phyloP scores from a whole-genome alignment of 441 rosid species.

The Biscutella auriculata region DNA sequence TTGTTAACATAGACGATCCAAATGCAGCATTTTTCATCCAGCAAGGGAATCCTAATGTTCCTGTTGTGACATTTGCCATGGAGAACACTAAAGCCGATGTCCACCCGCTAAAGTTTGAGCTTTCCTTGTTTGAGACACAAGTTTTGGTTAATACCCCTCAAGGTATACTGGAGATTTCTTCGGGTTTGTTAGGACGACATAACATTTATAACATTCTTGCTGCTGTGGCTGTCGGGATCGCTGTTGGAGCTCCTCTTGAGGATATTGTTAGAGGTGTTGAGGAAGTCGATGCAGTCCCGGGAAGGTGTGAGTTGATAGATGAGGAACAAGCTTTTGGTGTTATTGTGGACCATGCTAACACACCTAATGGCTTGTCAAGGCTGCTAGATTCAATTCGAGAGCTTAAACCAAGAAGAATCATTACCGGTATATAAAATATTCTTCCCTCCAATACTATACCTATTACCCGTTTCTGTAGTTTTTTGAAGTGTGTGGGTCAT shows the following conservation, averaged over 20 bases:
- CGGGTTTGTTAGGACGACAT: conserved; percentile 79
- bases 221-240: conserved; percentile 85
- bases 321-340: conserved; percentile 95
- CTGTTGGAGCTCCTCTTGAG: conserved; percentile 84
- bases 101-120: conserved; percentile 67
- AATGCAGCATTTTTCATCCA: conserved; percentile 57
- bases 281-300: conserved; percentile 89
- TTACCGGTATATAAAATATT: conserved; percentile 51
- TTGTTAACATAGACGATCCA: conserved; percentile 80
- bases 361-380: conserved; percentile 76
- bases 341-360: conserved; percentile 72
- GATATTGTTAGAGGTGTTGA: conserved; percentile 87
- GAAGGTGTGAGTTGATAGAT: conserved; percentile 89
- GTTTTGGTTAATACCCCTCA: conserved; percentile 78
- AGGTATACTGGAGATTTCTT: conserved; percentile 82
- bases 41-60: conserved; percentile 70
- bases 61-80: conserved; percentile 82
- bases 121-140: conserved; percentile 79
- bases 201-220: conserved; percentile 86
- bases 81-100: conserved; percentile 82
- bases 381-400: conserved; percentile 81
- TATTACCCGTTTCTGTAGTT: not conserved
- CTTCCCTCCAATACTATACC: not conserved
- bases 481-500: not conserved
- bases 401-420: conserved; percentile 74